Conservation (phyloP, 2,329 filamentous ascomycete species). For the Penicillium brevicompactum region DNA sequence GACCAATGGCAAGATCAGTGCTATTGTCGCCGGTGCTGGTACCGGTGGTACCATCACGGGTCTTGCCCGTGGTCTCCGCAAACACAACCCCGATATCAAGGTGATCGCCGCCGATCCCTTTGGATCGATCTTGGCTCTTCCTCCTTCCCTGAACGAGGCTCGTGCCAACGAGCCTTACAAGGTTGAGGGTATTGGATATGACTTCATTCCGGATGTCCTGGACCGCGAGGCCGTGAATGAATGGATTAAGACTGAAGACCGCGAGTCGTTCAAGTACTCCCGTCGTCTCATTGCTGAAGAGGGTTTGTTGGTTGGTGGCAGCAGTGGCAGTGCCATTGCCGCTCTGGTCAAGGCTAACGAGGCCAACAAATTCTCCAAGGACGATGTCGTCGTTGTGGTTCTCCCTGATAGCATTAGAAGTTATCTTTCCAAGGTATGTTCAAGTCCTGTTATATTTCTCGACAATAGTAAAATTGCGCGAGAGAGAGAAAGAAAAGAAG, state of each 20-base stretch:
- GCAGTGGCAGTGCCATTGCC: slow-evolving; percentile 87
- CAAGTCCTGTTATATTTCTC: not conserved
- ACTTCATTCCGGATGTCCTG: slow-evolving; percentile 94
- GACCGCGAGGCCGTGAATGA: slow-evolving; percentile 78
- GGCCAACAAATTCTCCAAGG: slow-evolving; percentile 75
- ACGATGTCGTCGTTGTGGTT: slow-evolving; percentile 86
- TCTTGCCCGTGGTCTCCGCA: slow-evolving; percentile 78
- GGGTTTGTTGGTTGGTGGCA: slow-evolving; percentile 89
- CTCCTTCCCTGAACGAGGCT: slow-evolving; percentile 75
- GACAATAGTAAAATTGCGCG: not conserved
- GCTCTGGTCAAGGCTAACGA: slow-evolving; percentile 76
- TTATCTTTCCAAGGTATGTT: slow-evolving; percentile 79
- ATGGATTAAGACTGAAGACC: slow-evolving; percentile 98
- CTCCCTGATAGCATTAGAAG: slow-evolving; percentile 95
- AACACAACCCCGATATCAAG: slow-evolving; percentile 83
- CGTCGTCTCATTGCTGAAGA: slow-evolving; percentile 90
- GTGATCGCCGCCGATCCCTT: slow-evolving; percentile 90
- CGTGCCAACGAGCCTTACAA: slow-evolving; percentile 86
- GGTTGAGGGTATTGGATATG: slow-evolving; percentile 97
- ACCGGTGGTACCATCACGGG: slow-evolving; percentile 96
- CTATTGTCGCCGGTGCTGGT: slow-evolving; percentile 73
- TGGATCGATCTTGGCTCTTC: slow-evolving; percentile 86
- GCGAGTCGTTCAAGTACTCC: slow-evolving; percentile 87
- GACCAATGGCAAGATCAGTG: slow-evolving; percentile 78
- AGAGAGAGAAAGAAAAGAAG: not conserved